phyloP scores from a whole-genome alignment of 768 basidiomycete species.

The Kwoniella sp. region DNA sequence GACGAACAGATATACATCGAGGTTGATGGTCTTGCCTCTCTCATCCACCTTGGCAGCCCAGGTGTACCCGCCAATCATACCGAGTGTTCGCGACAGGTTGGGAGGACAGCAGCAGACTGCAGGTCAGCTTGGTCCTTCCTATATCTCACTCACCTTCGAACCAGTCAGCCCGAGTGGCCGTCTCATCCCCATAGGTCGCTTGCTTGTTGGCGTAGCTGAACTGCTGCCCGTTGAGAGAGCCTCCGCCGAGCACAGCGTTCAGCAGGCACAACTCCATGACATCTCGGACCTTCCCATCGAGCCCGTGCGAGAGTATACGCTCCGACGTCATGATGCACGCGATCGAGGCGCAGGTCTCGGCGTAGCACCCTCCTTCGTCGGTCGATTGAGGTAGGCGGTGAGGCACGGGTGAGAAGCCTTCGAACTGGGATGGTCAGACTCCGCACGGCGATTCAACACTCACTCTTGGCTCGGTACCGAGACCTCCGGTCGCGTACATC shows the following conservation, averaged over 20 bases:
- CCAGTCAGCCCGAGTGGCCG: conserved; percentile 27
- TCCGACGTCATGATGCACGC: conserved; percentile 38
- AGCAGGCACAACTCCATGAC: conserved; percentile 28
- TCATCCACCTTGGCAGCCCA: conserved; percentile 23
- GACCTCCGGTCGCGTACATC: conserved; percentile 39
- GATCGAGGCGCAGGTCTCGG: conserved; percentile 39
- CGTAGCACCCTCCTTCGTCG: conserved; percentile 34
- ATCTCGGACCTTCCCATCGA: conserved; percentile 31
- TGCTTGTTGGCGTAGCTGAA: conserved; percentile 37
- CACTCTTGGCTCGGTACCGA: conserved; percentile 33
- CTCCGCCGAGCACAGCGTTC: conserved; percentile 34
- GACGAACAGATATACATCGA: conserved; percentile 24
- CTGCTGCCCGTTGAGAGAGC: conserved; percentile 24
- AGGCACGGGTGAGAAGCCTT: conserved; percentile 27
- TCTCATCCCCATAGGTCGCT: conserved; percentile 31
- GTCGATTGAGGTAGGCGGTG: conserved; percentile 32
- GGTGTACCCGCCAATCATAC: conserved; percentile 34
- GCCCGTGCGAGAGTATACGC: conserved; percentile 22
- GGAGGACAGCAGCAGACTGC: conserved; percentile 39
- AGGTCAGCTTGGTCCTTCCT: no score
- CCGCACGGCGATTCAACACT: neutral
- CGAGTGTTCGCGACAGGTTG: conserved; percentile 29
- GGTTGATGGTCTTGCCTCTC: conserved; percentile 7
- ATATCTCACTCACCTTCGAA: conserved; percentile 30
- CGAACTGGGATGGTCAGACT: conserved; percentile 7